Base-by-base conservation (phyloP, 2,329 filamentous ascomycete genomes). In the Trichoderma afroharzianum region DNA sequence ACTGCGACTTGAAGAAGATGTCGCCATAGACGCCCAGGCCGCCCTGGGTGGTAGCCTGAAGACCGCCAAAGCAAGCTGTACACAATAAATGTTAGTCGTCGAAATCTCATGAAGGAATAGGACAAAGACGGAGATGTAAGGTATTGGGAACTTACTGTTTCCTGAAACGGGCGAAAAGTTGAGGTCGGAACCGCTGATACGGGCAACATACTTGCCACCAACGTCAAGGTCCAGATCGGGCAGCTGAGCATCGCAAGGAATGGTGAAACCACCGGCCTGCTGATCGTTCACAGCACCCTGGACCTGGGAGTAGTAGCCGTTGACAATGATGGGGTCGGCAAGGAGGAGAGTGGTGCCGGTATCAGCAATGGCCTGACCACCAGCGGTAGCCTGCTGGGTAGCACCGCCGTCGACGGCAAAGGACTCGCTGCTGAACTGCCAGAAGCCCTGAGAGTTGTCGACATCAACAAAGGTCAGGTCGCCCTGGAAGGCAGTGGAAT, bases 311-410 rank as follows among this genome's bases (percentile, higher is more conserved):
- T 87, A 88, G 79, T 88, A 88, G 8, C 77, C 82, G 9, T 84
- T 75, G 36, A 85, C 84, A 57, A 90, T 83, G 47, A 82, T 79
- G 53, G 84, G 80, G 79, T 89, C 88, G 73, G 89, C 86, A 59
- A 92, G 83, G 74, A 92, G 82, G 68, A 92, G 85, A 0, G 89
- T 90, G 32, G 90, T 92, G 73, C 90, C 90, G 11, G 86, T 87
- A 80, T 90, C 88, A 36, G 84, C 82, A 70, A 88, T 85, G 47
- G 84, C 82, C 79, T 87, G 82, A 72, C 83, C 83, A 30, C 80
- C 78, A 1, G 79, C 63, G 9, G 79, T 78, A 3, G 76, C 76
- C 28, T 76, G 75, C 76, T 85, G 81, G 3, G 81, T 57, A 2
- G 78, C 43, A 11, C 80, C 82, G 50, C 78, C 79, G 15, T 84